Evolutionary conservation across 345 rosid genomes (phyloP).

Genomic region (Gynandropsis gynandra): DNA sequence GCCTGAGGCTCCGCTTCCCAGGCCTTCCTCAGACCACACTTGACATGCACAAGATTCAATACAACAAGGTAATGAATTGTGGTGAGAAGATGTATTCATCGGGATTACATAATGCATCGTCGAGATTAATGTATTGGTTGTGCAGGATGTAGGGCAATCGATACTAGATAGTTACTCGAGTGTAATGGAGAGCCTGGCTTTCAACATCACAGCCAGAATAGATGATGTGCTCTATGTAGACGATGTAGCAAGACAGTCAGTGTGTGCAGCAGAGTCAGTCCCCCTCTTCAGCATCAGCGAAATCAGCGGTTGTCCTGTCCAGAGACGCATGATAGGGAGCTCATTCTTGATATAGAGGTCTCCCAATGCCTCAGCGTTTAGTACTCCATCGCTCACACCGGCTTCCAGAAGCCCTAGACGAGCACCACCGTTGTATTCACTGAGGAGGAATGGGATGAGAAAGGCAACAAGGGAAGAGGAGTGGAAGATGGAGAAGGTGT

Average conservation of each 20-base stretch:
- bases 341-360: too few species aligned
- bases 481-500: too few species aligned
- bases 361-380: constrained; percentile 67
- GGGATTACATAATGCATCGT: too few species aligned
- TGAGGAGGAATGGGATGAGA: constrained; percentile 32
- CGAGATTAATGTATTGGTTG: too few species aligned
- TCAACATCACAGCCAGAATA: constrained; percentile 95
- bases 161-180: constrained; percentile 97
- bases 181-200: constrained; percentile 97
- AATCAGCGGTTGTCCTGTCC: constrained; percentile 58
- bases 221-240: constrained; percentile 88
- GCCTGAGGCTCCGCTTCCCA: constrained; percentile 71
- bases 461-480: constrained; percentile 24
- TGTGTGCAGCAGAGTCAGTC: constrained; percentile 50
- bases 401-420: constrained; percentile 55
- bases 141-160: constrained; percentile 96
- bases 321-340: constrained; percentile 65
- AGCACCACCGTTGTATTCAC: constrained; percentile 30
- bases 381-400: constrained; percentile 59
- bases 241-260: constrained; percentile 52
- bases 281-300: constrained; percentile 63
- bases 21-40: constrained; percentile 89
- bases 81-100: too few species aligned
- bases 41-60: constrained; percentile 97
- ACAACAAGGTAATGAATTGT: constrained; percentile 66